These are phyloP conservation scores for Malania oleifera DNA, from an alignment of 164 flowering plant genomes.

Conservation along the genomic window DNA sequence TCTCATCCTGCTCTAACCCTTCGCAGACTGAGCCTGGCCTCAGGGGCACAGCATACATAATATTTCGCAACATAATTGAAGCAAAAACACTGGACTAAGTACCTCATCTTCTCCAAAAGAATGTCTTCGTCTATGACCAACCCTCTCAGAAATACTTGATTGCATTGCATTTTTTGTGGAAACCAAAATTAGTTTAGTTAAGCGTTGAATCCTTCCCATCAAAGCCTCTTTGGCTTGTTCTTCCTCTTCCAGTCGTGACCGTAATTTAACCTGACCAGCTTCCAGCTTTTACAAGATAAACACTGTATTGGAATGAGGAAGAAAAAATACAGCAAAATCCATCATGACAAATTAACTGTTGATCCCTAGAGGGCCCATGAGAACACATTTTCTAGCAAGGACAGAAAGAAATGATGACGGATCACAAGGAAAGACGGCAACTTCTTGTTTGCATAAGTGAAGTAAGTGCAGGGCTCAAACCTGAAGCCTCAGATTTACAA, in stretches of 20 bases:
- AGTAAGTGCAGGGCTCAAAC: conserved; percentile 22
- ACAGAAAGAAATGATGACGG: not conserved
- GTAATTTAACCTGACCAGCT: conserved; percentile 81
- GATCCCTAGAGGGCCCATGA: not conserved
- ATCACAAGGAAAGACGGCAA: not conserved
- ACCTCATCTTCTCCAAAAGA: conserved; percentile 92
- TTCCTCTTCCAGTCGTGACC: conserved; percentile 87
- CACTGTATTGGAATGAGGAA: not conserved
- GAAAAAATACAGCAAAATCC: not conserved
- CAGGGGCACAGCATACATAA: too few species aligned
- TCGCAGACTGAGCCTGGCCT: too few species aligned
- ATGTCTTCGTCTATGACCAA: conserved; percentile 54
- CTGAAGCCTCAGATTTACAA: conserved; percentile 76
- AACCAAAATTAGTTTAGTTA: conserved; percentile 83
- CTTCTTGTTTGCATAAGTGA: too few species aligned
- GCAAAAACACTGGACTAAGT: conserved; percentile 11
- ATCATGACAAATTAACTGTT: not conserved
- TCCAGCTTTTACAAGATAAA: conserved; percentile 42
- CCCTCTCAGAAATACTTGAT: conserved; percentile 40
- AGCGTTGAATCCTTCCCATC: conserved; percentile 83
- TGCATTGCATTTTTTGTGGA: conserved; percentile 68
- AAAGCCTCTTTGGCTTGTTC: conserved; percentile 89
- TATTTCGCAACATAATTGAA: conserved; percentile 6
- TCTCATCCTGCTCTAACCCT: too few species aligned
- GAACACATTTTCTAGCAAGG: not conserved